Conservation (phyloP, 148 eudicot genomes). For the Chenopodium suecicum region DNA sequence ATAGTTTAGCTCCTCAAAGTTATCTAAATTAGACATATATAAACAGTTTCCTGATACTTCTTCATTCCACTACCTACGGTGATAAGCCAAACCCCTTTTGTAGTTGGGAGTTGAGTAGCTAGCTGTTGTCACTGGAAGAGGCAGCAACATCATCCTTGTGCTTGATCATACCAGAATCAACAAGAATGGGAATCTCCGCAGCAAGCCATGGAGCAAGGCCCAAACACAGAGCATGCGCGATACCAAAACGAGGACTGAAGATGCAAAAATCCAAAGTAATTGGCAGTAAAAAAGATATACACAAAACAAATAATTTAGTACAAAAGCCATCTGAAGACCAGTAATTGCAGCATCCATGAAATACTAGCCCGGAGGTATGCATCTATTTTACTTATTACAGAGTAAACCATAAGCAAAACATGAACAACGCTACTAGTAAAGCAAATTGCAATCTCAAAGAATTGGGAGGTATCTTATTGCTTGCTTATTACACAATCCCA, state of each 20-base stretch:
- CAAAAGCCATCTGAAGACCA: not conserved
- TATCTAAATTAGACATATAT: not conserved
- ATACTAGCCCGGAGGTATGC: not conserved
- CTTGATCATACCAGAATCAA: constrained; percentile 95
- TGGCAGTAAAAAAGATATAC: not conserved
- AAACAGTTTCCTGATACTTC: not conserved
- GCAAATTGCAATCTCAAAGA: not conserved
- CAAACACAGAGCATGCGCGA: constrained; percentile 94
- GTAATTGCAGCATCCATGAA: not conserved
- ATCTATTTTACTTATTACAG: not conserved
- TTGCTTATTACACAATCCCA: not conserved
- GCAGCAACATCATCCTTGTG: constrained; percentile 91
- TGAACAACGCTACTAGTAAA: not conserved
- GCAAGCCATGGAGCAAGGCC: constrained; percentile 99
- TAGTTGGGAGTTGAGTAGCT: constrained; percentile 10
- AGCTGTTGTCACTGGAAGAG: constrained; percentile 54
- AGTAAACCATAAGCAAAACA: not conserved
- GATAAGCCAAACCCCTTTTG: not conserved
- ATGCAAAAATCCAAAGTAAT: constrained; percentile 6
- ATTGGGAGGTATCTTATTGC: too few relatives aligned
- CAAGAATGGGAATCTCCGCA: constrained; percentile 93
- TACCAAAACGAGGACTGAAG: constrained; percentile 94
- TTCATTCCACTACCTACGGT: not conserved
- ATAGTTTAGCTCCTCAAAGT: not conserved
- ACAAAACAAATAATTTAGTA: not conserved